Base-by-base conservation (phyloP, 140 eudicot genomes). In the Bidens hawaiensis region DNA sequence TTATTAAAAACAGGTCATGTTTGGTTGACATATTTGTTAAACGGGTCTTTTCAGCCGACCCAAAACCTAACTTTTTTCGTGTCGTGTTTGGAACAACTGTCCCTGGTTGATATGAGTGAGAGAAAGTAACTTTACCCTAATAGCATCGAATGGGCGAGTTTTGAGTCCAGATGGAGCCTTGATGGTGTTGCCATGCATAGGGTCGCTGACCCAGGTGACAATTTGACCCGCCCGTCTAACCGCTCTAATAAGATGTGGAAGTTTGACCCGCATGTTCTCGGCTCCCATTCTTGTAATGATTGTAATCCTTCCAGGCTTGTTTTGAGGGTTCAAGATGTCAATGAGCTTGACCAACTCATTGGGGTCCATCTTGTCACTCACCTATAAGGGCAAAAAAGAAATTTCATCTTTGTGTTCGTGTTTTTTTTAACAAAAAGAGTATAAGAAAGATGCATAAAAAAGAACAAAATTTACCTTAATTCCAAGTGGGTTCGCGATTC, bases 351-450 rank as follows among this genome's bases (percentile, higher is more conserved):
- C 83, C 40, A 84, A 78, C 81, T 81, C 85, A 5, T 84, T 72
- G 0, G 94, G 94, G 57, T 81, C 88, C 93, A 84, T 84, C 75
- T 79, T 84, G 60, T 84, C 80, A 57, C 94, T 84, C 60, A 84
- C 94, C 94, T 84, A 80, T 23, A 72, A 34, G 18, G 67, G 10
- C 64, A 67, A 67, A 60, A 49, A 22, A 2, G 28, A 59, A 9
- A 50, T 18, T 72, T 78, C 48, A 82, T 66, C 58, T 64, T n/a
- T n/a, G 33, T 16, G 4, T 24, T 25, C 25, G 16, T 18, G 23
- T 59, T 67, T 7, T 8, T 52, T 19, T 48, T 19, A 2, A 27
- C 3, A 0, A 47, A 31, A 70, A 51, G 63, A 62, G 33, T 50
- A 36, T 42, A 52, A 50, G n/a, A 33, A 54, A 41, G 3, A 21